Conservation (phyloP, 768 basidiomycete species). For the Collybiopsis confluens region DNA sequence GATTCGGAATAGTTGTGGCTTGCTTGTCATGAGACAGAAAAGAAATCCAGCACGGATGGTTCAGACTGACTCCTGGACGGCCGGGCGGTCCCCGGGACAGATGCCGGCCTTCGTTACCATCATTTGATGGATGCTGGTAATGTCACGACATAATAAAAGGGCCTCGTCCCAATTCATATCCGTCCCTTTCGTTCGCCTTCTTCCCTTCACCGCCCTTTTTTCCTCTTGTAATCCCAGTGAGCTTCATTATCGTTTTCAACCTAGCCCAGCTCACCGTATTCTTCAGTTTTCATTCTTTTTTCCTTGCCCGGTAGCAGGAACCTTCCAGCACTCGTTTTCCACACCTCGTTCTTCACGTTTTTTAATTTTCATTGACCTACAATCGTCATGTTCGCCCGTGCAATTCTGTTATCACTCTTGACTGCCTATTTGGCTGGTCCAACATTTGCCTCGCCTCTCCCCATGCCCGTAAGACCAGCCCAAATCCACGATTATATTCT, state of each 20-base stretch:
- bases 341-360: conserved; percentile 10
- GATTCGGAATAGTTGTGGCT: no score
- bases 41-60: no score
- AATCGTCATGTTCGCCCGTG: conserved; percentile 45
- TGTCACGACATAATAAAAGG: no score
- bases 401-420: conserved; percentile 32
- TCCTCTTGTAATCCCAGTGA: background rate
- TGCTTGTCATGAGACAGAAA: no score
- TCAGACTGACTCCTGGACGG: no score
- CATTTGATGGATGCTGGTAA: no score
- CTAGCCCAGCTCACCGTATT: background rate
- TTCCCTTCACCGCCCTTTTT: conserved; percentile 13
- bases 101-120: no score
- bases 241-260: background rate
- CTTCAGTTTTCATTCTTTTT: conserved; percentile 19
- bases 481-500: conserved; percentile 5
- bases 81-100: no score
- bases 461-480: conserved; percentile 31
- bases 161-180: no score
- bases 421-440: conserved; percentile 41
- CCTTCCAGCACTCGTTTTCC: conserved; percentile 10
- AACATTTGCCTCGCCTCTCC: conserved; percentile 34
- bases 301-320: conserved; percentile 10
- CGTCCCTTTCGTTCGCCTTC: conserved; percentile 7
- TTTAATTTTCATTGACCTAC: conserved; percentile 14